phyloP scores from a whole-genome alignment of 2,329 filamentous ascomycete genomes.

The Phialemonium atrogriseum region DNA sequence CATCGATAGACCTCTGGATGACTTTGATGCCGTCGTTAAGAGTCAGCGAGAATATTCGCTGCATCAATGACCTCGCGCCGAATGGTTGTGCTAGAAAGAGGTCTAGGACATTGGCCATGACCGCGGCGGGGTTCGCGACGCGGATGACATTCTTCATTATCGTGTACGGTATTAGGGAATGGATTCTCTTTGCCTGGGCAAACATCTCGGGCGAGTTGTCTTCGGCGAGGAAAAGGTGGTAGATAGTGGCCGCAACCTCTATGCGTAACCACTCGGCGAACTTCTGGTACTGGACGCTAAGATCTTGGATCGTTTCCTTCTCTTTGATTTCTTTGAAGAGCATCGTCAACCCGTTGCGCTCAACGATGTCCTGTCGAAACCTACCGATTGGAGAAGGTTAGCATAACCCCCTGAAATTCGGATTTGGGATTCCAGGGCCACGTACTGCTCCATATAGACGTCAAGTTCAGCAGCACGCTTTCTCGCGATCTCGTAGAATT shows the following conservation, averaged over 20 bases:
- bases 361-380: conserved; percentile 60
- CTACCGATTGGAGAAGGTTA: conserved; percentile 28
- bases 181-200: conserved; percentile 86
- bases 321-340: conserved; percentile 89
- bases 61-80: conserved; percentile 79
- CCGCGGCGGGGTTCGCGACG: conserved; percentile 89
- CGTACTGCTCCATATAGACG: conserved; percentile 92
- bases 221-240: conserved; percentile 94
- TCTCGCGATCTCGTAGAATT: conserved; percentile 92
- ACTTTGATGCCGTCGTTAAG: conserved; percentile 82
- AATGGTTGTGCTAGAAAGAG: conserved; percentile 95
- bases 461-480: conserved; percentile 87
- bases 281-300: conserved; percentile 94
- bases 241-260: conserved; percentile 91
- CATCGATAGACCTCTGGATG: conserved; percentile 81
- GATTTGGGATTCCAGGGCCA: too few relatives aligned
- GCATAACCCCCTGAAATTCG: too few relatives aligned
- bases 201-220: conserved; percentile 97
- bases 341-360: conserved; percentile 76
- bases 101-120: conserved; percentile 93
- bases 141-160: conserved; percentile 95
- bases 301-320: conserved; percentile 77
- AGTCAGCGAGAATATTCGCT: conserved; percentile 88
- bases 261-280: conserved; percentile 98
- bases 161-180: conserved; percentile 88